Percentiles rank a stretch among this genome's conserved stretches.
phyloP scores from a whole-genome alignment of 441 rosid genomes.

The Croton laevigatus region DNA sequence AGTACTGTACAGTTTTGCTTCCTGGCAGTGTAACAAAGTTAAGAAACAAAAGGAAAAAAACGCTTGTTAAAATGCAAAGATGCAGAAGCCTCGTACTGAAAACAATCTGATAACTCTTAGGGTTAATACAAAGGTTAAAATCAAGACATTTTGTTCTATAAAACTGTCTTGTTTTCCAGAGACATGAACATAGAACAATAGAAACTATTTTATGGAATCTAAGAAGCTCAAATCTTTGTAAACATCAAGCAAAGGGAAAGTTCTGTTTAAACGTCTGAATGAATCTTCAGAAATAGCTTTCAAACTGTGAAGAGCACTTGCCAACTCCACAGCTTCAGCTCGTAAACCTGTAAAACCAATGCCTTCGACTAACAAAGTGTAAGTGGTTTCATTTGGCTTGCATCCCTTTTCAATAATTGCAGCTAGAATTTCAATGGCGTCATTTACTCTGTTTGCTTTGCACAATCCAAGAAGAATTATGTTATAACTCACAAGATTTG shows the following conservation, averaged over 20 bases:
- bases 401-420: constrained; percentile 62
- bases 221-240: constrained; percentile 40
- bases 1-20: neutral
- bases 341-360: constrained; percentile 68
- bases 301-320: constrained; percentile 42
- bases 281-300: constrained; percentile 55
- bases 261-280: constrained; percentile 48
- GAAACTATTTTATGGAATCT: constrained; percentile 29
- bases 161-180: neutral
- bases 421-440: constrained; percentile 60
- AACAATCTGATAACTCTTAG: neutral
- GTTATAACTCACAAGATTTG: constrained; percentile 62
- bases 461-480: constrained; percentile 65
- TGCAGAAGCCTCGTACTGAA: neutral
- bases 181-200: neutral
- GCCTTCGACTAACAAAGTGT: constrained; percentile 57
- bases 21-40: neutral
- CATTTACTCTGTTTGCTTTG: constrained; percentile 56
- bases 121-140: neutral
- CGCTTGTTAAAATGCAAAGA: neutral
- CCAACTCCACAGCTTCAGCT: constrained; percentile 70
- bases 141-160: neutral
- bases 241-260: constrained; percentile 64
- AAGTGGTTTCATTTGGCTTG: constrained; percentile 73
- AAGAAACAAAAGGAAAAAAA: neutral